Evolutionary conservation across 2,329 filamentous ascomycete genomes (phyloP).

Genomic region (Coniochaeta ligniaria): DNA sequence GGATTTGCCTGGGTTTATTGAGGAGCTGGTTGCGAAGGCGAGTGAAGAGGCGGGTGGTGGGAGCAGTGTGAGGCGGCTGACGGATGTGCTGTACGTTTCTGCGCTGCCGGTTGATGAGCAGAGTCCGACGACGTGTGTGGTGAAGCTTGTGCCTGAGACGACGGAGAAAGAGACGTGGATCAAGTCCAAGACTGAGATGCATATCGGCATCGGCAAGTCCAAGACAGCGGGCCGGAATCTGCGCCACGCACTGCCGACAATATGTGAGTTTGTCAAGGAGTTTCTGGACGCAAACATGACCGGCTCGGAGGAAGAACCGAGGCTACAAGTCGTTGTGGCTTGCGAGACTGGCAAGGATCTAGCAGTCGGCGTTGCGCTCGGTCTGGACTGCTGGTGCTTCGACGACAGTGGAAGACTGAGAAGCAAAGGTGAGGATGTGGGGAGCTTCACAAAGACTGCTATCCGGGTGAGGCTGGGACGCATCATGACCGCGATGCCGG

Average conservation of each 20-base stretch:
- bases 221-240: constrained; percentile 81
- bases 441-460: constrained; percentile 59
- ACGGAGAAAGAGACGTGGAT: constrained; percentile 37
- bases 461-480: constrained; percentile 74
- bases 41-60: constrained; percentile 4
- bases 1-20: constrained; percentile 47
- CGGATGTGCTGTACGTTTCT: constrained; percentile 28
- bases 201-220: constrained; percentile 60
- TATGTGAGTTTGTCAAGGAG: constrained; percentile 47
- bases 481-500: constrained; percentile 72
- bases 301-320: not conserved
- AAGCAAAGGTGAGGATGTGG: constrained; percentile 9
- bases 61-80: constrained; percentile 21
- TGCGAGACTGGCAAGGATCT: constrained; percentile 77
- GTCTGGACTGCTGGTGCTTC: constrained; percentile 67
- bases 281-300: constrained; percentile 22
- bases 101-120: constrained; percentile 18
- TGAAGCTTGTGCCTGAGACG: constrained; percentile 33
- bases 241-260: constrained; percentile 58
- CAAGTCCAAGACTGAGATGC: constrained; percentile 27
- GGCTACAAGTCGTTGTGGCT: constrained; percentile 45
- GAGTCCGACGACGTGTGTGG: constrained; percentile 24
- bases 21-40: constrained; percentile 29
- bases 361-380: constrained; percentile 69
- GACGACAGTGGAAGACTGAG: constrained; percentile 50